These are phyloP conservation scores for Lactarius quietus DNA, from an alignment of 768 basidiomycete species.

Conservation along the genomic window DNA sequence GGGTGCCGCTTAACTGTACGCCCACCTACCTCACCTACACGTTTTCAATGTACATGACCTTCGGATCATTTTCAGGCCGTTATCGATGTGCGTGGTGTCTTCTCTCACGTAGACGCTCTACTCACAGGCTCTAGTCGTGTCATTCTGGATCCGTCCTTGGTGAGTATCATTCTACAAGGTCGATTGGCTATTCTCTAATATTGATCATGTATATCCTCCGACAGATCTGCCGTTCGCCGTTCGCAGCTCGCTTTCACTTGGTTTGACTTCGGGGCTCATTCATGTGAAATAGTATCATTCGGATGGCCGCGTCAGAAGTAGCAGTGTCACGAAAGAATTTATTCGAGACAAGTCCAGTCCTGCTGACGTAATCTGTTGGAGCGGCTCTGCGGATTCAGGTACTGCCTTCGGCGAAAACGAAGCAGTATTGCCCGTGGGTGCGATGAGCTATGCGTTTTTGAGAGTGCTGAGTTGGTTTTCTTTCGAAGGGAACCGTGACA, in stretches of 20 bases:
- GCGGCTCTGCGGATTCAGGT: constrained; percentile 23
- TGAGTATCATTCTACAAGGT: constrained; percentile 12
- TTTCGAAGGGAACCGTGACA: not conserved
- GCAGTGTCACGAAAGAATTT: constrained; percentile 8
- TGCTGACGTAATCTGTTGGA: constrained; percentile 27
- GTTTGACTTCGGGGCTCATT: not conserved
- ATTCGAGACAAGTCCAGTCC: constrained; percentile 16
- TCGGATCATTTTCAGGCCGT: constrained; percentile 12
- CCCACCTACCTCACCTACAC: not conserved
- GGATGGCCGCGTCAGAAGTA: constrained; percentile 18
- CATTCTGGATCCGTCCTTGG: constrained; percentile 44
- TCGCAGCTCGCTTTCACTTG: not conserved
- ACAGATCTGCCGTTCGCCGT: constrained; percentile 22
- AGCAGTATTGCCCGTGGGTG: constrained; percentile 24
- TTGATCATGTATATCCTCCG: not conserved
- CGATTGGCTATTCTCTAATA: not conserved
- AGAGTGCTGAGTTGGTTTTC: constrained; percentile 16
- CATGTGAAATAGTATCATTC: constrained; percentile 22
- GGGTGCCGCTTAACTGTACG: constrained; percentile 47
- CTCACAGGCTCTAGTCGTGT: constrained; percentile 32
- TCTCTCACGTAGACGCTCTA: not conserved
- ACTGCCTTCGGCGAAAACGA: constrained; percentile 12
- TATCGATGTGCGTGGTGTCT: constrained; percentile 21
- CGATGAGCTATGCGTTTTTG: constrained; percentile 28
- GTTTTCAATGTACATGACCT: not conserved